Evolutionary conservation across 2,329 filamentous ascomycete genomes (phyloP).

Genomic region (Capronia americana): DNA sequence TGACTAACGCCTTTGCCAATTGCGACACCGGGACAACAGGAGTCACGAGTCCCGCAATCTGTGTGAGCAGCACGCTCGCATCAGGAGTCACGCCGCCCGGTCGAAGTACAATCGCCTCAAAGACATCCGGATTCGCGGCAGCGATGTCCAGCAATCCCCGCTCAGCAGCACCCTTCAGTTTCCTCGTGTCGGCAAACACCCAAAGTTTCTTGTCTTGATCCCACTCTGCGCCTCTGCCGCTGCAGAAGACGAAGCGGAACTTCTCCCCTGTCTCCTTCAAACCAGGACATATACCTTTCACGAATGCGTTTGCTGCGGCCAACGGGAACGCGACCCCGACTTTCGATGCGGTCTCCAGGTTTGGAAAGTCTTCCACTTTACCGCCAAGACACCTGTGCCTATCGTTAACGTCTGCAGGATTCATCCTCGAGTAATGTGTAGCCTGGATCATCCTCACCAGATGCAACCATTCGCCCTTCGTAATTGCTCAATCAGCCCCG

Average conservation of each 20-base stretch:
- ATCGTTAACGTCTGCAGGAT: neutral
- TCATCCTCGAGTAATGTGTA: neutral
- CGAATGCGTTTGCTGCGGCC: constrained; percentile 20
- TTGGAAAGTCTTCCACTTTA: constrained; percentile 15
- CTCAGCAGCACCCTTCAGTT: constrained; percentile 23
- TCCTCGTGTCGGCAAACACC: constrained; percentile 17
- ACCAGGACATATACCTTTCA: neutral
- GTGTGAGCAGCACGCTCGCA: constrained; percentile 4
- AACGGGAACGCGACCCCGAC: constrained; percentile 22
- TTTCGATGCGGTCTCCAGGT: constrained; percentile 14
- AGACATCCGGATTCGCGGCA: constrained; percentile 4
- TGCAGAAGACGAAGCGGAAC: constrained; percentile 27
- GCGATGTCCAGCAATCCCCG: constrained; percentile 22
- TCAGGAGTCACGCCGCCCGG: constrained; percentile 18
- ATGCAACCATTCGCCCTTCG: constrained; percentile 17
- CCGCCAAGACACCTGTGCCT: constrained; percentile 18
- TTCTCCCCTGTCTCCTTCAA: constrained; percentile 2
- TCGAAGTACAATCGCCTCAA: constrained; percentile 21
- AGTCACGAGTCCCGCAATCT: constrained; percentile 2
- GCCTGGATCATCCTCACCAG: constrained; percentile 1
- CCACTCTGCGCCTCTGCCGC: constrained; percentile 21
- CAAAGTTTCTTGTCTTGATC: constrained; percentile 19
- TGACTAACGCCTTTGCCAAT: constrained; percentile 22
- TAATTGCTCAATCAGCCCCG: constrained; percentile 16
- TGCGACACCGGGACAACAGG: constrained; percentile 15